These are phyloP conservation scores for Cladophialophora chaetospira DNA, from an alignment of 2,329 filamentous ascomycete species.

Conservation along the genomic window DNA sequence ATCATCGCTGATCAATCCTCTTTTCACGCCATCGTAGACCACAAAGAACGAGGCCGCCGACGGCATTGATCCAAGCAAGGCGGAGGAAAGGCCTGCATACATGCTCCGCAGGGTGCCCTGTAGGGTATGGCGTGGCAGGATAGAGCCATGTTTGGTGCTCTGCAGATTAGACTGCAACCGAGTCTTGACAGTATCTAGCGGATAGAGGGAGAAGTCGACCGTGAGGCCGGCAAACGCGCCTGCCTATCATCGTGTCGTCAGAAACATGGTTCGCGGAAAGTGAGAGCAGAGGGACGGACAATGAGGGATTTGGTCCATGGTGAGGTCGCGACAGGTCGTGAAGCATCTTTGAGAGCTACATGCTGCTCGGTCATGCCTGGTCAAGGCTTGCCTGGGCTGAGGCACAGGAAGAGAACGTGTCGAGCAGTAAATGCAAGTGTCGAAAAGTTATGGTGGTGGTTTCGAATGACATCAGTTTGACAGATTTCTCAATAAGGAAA, in stretches of 20 bases:
- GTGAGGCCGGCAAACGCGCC: slow-evolving; percentile 92
- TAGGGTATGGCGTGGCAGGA: slow-evolving; percentile 50
- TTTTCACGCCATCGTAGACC: slow-evolving; percentile 80
- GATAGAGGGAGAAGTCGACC: slow-evolving; percentile 94
- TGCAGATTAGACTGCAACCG: slow-evolving; percentile 81
- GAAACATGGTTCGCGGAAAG: background rate
- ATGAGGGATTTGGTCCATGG: slow-evolving; percentile 47
- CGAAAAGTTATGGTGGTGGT: background rate
- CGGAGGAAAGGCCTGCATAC: slow-evolving; percentile 88
- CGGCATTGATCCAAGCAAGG: slow-evolving; percentile 86
- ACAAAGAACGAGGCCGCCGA: slow-evolving; percentile 97
- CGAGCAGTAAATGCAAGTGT: background rate
- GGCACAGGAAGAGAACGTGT: background rate
- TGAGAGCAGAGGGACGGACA: slow-evolving; percentile 27
- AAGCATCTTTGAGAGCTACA: slow-evolving; percentile 24
- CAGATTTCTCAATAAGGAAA: background rate
- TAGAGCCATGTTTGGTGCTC: slow-evolving; percentile 59
- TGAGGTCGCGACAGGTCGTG: slow-evolving; percentile 41
- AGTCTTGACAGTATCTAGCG: slow-evolving; percentile 98
- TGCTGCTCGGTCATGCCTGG: slow-evolving; percentile 28
- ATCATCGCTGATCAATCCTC: slow-evolving; percentile 45
- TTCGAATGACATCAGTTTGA: slow-evolving; percentile 7
- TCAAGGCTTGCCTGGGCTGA: background rate
- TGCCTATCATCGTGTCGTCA: slow-evolving; percentile 53
- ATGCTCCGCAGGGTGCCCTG: slow-evolving; percentile 88